Base-by-base conservation (phyloP, 257 asterid species). In the Cordia subcordata region DNA sequence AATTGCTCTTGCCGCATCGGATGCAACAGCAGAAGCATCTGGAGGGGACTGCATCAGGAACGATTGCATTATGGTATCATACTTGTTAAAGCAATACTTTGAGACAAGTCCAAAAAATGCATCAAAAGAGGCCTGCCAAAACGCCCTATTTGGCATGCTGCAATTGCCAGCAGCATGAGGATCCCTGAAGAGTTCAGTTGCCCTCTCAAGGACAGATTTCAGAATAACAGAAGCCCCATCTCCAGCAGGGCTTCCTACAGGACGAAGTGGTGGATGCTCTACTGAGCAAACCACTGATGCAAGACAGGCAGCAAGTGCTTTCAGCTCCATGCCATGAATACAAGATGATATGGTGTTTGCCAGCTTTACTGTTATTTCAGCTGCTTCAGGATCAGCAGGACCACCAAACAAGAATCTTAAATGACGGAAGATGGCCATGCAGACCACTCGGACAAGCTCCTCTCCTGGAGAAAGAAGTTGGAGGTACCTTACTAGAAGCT, bases 111-210 rank as follows among this genome's bases (percentile, higher is more conserved):
- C 75, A 53, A 86, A 86, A 65, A 86, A 86, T 4, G 90, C 93
- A 67, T 86, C 90, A 56, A 86, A 86, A 10, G 95, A 84, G 13
- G 84, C 95, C 85, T 86, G 95, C 95, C 95, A 86, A 60, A 86
- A 81, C 11, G 75, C 73, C 60, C 87, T 71, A 75, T 64, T 79
- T 19, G 74, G 58, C 18, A 70, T 22, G 58, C 80, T 76, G 79
- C 92, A 83, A 53, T 67, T 77, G 42, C 67, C 72, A 44, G 77
- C 75, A 49, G 85, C 76, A 42, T 65, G 75, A 15, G 87, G 90
- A 61, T 79, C 85, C 10, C 83, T 79, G 53, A 86, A 69, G 62
- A 86, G 77, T 61, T 81, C 90, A 33, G 95, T 86, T 32, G 90
- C 90, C 77, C 84, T 71, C 47, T 81, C 93, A 21, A 86, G 90